Percentiles rank a stretch among this genome's conserved stretches.
phyloP scores from a whole-genome alignment of 2,329 filamentous ascomycete species.

The Passalora sequoiae region DNA sequence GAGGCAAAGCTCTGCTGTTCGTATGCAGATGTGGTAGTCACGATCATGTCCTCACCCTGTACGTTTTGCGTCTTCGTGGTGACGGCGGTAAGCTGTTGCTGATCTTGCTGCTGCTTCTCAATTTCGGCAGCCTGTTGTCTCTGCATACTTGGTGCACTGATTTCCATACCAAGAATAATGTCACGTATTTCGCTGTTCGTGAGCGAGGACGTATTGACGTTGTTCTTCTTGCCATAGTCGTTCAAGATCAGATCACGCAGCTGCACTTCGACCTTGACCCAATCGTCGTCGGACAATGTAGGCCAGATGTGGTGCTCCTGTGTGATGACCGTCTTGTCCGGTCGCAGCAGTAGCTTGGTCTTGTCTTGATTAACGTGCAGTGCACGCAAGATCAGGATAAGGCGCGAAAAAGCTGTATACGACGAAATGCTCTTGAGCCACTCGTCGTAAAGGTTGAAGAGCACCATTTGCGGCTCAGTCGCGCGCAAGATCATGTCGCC shows the following conservation, averaged over 20 bases:
- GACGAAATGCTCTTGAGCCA: constrained; percentile 98
- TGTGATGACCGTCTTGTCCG: constrained; percentile 96
- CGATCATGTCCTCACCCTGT: constrained; percentile 94
- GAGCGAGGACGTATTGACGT: constrained; percentile 94
- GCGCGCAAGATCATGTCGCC: constrained; percentile 98
- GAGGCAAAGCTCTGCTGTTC: constrained; percentile 97
- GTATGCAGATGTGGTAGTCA: constrained; percentile 95
- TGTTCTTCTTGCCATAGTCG: constrained; percentile 99
- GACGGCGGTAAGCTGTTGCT: constrained; percentile 91
- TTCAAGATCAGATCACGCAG: constrained; percentile 93
- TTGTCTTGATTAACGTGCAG: constrained; percentile 98
- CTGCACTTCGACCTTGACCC: constrained; percentile 99
- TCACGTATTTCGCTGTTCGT: constrained; percentile 96
- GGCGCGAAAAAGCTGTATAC: constrained; percentile 94
- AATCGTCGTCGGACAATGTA: constrained; percentile 86
- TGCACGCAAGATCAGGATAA: constrained; percentile 87
- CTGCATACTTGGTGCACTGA: constrained; percentile 95
- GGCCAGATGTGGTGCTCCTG: constrained; percentile 99
- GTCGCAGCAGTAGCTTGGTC: constrained; percentile 89
- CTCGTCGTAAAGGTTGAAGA: constrained; percentile 98
- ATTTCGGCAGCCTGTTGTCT: constrained; percentile 97
- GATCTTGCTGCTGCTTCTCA: constrained; percentile 97
- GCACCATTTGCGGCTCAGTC: constrained; percentile 98
- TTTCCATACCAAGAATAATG: constrained; percentile 99
- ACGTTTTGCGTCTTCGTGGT: constrained; percentile 98